Evolutionary conservation across 306 rosid genomes (phyloP).

Genomic region (Begonia loranthoides): DNA sequence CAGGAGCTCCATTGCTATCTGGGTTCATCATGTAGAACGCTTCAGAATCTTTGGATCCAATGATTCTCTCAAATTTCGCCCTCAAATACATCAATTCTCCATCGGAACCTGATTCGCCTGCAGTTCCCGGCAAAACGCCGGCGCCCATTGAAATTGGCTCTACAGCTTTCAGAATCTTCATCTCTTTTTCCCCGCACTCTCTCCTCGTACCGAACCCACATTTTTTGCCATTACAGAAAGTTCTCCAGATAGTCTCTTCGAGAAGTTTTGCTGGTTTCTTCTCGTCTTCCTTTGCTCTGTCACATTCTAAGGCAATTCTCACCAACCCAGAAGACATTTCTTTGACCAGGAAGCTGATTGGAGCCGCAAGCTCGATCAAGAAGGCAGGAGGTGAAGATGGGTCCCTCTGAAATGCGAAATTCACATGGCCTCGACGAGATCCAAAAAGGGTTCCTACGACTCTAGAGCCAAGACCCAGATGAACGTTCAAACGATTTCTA

Average conservation of each 20-base stretch:
- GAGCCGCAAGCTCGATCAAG: slow-evolving; percentile 80
- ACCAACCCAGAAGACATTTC: slow-evolving; percentile 99
- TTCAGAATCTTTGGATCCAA: slow-evolving; percentile 95
- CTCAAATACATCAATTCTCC: slow-evolving; percentile 84
- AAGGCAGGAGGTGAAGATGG: slow-evolving; percentile 74
- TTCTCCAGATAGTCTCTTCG: slow-evolving; percentile 82
- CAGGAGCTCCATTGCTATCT: slow-evolving; percentile 98
- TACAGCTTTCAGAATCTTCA: slow-evolving; percentile 74
- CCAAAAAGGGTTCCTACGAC: slow-evolving; percentile 94
- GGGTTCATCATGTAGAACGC: slow-evolving; percentile 99
- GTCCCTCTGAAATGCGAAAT: slow-evolving; percentile 83
- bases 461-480: slow-evolving; percentile 34
- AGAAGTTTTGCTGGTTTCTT: slow-evolving; percentile 22
- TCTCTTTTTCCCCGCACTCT: slow-evolving; percentile 76
- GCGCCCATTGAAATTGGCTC: slow-evolving; percentile 98
- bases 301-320: slow-evolving; percentile 88
- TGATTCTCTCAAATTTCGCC: slow-evolving; percentile 94
- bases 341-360: slow-evolving; percentile 69
- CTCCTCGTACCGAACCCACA: slow-evolving; percentile 77
- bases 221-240: slow-evolving; percentile 84
- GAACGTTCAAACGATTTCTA: slow-evolving; percentile 31
- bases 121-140: slow-evolving; percentile 61
- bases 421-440: slow-evolving; percentile 76
- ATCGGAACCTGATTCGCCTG: slow-evolving; percentile 18
- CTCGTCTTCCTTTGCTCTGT: slow-evolving; percentile 38